A percentile compares a stretch with the other conserved stretches of the same genome.
These are phyloP conservation scores for Xylaria sp. DNA, from an alignment of 495 filamentous ascomycete genomes.

Conservation along the genomic window DNA sequence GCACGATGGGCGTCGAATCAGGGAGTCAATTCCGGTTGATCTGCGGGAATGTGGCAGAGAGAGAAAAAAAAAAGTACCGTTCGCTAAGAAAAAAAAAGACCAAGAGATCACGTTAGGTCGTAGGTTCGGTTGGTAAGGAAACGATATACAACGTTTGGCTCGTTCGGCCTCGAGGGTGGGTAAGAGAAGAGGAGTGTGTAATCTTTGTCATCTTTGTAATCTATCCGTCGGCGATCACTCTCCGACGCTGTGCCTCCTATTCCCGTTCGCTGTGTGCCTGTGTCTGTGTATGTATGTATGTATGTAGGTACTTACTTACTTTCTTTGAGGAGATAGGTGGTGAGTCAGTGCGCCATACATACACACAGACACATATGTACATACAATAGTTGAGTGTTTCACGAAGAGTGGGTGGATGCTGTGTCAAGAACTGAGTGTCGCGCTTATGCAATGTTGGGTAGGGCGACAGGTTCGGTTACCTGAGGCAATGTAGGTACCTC, in stretches of 20 bases:
- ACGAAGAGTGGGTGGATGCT: slow-evolving; percentile 11
- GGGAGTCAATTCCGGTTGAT: slow-evolving; percentile 2
- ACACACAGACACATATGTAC: not conserved
- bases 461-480: slow-evolving; percentile 26
- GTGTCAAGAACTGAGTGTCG: slow-evolving; percentile 26
- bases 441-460: slow-evolving; percentile 25
- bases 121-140: not conserved
- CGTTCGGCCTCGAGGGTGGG: not conserved
- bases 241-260: slow-evolving; percentile 19
- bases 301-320: not conserved
- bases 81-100: slow-evolving; percentile 6
- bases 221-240: slow-evolving; percentile 17
- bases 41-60: slow-evolving; percentile 19
- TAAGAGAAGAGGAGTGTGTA: not conserved
- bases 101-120: not conserved
- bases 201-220: slow-evolving; percentile 1
- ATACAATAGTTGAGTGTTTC: slow-evolving; percentile 4
- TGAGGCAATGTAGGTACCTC: slow-evolving; percentile 8
- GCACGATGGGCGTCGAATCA: slow-evolving; percentile 17
- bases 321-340: not conserved
- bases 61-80: not conserved
- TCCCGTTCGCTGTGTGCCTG: not conserved
- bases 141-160: not conserved
- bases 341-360: not conserved
- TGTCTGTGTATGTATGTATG: not conserved